Evolutionary conservation across 2,329 filamentous ascomycete species (phyloP).

Genomic region (Microdochium trichocladiopsis): DNA sequence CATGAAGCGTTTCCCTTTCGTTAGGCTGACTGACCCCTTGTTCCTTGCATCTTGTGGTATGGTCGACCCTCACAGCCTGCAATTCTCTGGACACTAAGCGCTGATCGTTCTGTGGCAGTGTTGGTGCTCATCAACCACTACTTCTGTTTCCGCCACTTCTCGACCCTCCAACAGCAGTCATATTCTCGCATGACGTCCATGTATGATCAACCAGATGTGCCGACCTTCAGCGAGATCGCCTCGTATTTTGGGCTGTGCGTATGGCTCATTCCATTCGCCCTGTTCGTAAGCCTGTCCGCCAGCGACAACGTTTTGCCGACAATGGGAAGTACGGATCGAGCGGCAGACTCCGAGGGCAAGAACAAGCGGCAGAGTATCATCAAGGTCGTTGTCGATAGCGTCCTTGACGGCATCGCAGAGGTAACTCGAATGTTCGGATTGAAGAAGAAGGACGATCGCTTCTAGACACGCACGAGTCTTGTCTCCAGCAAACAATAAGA

Average conservation of each 20-base stretch:
- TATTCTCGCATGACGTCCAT: conserved; percentile 52
- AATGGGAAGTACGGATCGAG: conserved; percentile 66
- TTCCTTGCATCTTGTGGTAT: conserved; percentile 78
- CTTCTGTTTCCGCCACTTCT: conserved; percentile 94
- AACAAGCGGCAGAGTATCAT: conserved; percentile 56
- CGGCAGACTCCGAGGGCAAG: conserved; percentile 37
- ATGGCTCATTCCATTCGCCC: conserved; percentile 90
- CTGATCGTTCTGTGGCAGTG: conserved; percentile 35
- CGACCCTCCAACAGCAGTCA: conserved; percentile 48
- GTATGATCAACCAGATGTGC: conserved; percentile 58
- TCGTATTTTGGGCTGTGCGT: conserved; percentile 95
- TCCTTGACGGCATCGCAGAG: conserved; percentile 44
- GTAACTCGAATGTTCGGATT: conserved; percentile 30
- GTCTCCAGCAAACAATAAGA: too few relatives aligned
- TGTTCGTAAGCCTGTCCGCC: conserved; percentile 91
- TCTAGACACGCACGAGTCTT: conserved; percentile 18
- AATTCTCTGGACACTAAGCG: conserved; percentile 1
- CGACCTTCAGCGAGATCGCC: conserved; percentile 88
- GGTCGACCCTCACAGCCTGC: conserved; percentile 16
- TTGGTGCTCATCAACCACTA: conserved; percentile 89
- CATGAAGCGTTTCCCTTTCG: conserved; percentile 65
- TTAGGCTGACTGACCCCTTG: conserved; percentile 80
- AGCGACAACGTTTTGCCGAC: conserved; percentile 92
- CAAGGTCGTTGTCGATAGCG: conserved; percentile 56
- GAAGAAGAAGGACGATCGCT: conserved; percentile 30